Base-by-base conservation (phyloP, 2,329 filamentous ascomycete species). In the Spiromastix sp. region DNA sequence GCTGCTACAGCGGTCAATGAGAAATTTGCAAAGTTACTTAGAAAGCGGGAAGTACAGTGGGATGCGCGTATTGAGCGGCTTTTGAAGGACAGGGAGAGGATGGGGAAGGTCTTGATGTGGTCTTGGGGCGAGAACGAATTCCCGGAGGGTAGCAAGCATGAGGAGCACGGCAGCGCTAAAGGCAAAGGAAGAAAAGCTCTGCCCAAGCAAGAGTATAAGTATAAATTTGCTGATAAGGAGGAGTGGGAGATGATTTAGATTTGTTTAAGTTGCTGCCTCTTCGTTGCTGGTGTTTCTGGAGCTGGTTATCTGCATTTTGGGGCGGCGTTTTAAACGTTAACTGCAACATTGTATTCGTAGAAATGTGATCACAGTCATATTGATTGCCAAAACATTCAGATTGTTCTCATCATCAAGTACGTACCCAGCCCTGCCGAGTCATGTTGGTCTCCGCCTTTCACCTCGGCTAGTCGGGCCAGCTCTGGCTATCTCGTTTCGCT, bases 1-100 rank as follows among this genome's bases (percentile, higher is more conserved):
- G 51, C 59, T 2, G 50, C 60, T 11, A 50, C 48, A 0, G 59
- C 55, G 3, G 34, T 65, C 12, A 61, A 65, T 40, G 44, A 52
- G 36, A 55, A 57, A 24, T 59, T 66, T 34, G 54, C 57, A 7
- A 47, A 51, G 30, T 59, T 59, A 1, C 51, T 63, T 10, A 58
- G 63, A 31, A 61, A 59, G 42, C 53, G 61, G 21, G 62, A 66
- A 44, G 54, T 55, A 16, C 59, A 61, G 35, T 66, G 62, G 62
- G 53, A 61, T 38, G 49, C 55, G 0, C 55, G 61, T 4, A 49
- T 63, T 2, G 54, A 64, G 31, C 40, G 61, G 9, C 42, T 65
- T 5, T 53, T 64, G 8, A 56, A 54, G 37, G 62, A 64, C 26
- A 48, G 59, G 7, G 59, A 64, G 17, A 48, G 49, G 19, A 60